Base-by-base conservation (phyloP, 2,329 filamentous ascomycete genomes). In the Aureobasidium vineae region DNA sequence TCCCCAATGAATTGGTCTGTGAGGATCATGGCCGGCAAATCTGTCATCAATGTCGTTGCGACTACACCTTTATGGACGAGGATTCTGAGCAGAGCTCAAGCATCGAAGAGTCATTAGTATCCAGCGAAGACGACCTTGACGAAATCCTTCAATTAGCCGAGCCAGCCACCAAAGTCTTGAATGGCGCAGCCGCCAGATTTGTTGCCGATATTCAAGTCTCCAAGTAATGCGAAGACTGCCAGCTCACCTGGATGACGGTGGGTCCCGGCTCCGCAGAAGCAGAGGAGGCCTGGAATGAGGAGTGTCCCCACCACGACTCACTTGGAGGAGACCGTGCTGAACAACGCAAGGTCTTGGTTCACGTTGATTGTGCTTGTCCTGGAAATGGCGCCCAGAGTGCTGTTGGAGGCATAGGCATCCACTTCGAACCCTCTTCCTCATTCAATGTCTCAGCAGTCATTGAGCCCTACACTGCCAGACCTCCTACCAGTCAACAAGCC, bases 61-160 rank as follows among this genome's bases (percentile, higher is more conserved):
- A 57, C 38, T 57, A 57, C 7, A 57, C 38, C 54, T 57, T 57
- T 15, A 19, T 57, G 36, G 38, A 57, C 54, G 23, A 57, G 15
- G 3, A n/a, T 8, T 41, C 23, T 23, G 38, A 57, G 11, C 36
- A 40, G 10, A 38, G 21, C 21, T 40, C 52, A 11, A 56, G 33
- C 52, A 36, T 23, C 36, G 52, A 23, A 19, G 52, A 56, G n/a
- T 3, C 33, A 21, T 40, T 21, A 5, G 13, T 13, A 26, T 56
- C n/a, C 21, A 40, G 19, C 52, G 36, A 56, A 21, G 52, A 56
- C 21, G n/a, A 26, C 21, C 3, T 16, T 10, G 15, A 23, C 13
- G 15, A 26, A 7, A 13, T 7, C 21, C 8, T 19, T 11, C 21
- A 2, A 6, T 40, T 38, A 2, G n/a, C 52, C 23, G 52, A 40